phyloP scores from a whole-genome alignment of 2,329 filamentous ascomycete species.

The Bertia moriformis region DNA sequence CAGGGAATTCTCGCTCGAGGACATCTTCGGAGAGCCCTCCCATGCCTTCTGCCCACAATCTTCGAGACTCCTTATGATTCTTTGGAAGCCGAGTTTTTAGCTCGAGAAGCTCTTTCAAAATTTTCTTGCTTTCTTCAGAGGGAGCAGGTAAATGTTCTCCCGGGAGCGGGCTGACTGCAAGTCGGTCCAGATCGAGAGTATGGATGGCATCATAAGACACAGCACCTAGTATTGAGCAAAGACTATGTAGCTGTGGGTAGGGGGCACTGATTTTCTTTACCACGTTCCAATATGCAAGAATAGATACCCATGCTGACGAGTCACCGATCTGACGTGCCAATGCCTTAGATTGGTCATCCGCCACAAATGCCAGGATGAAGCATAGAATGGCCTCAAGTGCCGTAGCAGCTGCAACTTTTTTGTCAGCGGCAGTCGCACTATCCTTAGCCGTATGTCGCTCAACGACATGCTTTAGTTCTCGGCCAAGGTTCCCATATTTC shows the following conservation, averaged over 20 bases:
- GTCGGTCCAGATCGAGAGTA: background rate
- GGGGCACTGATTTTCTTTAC: background rate
- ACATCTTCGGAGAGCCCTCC: background rate
- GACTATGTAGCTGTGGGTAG: background rate
- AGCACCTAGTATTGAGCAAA: background rate
- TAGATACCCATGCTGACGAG: background rate
- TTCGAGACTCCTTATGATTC: background rate
- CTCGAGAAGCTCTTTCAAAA: background rate
- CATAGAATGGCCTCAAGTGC: background rate
- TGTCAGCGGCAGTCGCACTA: background rate
- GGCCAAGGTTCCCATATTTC: background rate
- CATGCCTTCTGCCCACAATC: background rate
- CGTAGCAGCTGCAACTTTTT: background rate
- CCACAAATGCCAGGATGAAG: constrained; percentile 1
- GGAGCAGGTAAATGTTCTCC: background rate
- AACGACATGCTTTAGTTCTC: background rate
- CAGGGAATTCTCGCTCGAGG: background rate
- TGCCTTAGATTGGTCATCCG: background rate
- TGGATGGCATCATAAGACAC: constrained; percentile 1
- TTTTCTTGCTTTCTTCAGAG: background rate
- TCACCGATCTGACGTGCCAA: background rate
- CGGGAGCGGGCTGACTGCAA: background rate
- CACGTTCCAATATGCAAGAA: background rate
- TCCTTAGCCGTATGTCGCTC: background rate
- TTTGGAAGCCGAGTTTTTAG: background rate